These are phyloP conservation scores for Aquilaria yunnanensis DNA, from an alignment of 345 rosid genomes.

Conservation along the genomic window DNA sequence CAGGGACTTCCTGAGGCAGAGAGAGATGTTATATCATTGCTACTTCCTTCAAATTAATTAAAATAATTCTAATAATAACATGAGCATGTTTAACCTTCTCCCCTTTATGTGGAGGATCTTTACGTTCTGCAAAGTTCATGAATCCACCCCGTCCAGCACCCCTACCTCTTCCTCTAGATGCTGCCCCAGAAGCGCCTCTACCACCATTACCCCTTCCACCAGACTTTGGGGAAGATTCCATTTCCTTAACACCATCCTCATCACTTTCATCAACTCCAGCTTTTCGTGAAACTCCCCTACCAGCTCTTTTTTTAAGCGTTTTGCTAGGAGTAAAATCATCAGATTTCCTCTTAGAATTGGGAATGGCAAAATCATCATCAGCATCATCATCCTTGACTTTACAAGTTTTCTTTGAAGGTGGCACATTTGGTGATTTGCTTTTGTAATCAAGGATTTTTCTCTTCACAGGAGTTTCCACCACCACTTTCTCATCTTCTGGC, in stretches of 20 bases:
- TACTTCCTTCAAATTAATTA: neutral
- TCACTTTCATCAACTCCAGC: slow-evolving; percentile 45
- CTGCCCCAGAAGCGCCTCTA: slow-evolving; percentile 53
- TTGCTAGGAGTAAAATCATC: slow-evolving; percentile 62
- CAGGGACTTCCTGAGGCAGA: slow-evolving; percentile 89
- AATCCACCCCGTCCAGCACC: slow-evolving; percentile 90
- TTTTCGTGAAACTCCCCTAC: slow-evolving; percentile 59
- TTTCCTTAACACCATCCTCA: slow-evolving; percentile 49
- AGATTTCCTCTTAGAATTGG: slow-evolving; percentile 34
- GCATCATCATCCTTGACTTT: slow-evolving; percentile 40
- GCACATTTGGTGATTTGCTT: slow-evolving; percentile 34
- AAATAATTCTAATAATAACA: neutral
- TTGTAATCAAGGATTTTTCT: slow-evolving; percentile 44
- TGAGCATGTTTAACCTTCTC: slow-evolving; percentile 57
- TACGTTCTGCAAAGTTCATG: slow-evolving; percentile 92
- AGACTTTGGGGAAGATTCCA: slow-evolving; percentile 51
- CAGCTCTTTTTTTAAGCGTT: slow-evolving; percentile 68
- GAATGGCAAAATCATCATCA: slow-evolving; percentile 61
- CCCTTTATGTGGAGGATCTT: slow-evolving; percentile 99
- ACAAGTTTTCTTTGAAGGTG: slow-evolving; percentile 40
- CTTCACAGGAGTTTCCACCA: slow-evolving; percentile 51
- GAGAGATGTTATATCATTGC: slow-evolving; percentile 7
- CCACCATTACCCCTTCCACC: slow-evolving; percentile 84
- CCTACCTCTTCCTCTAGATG: slow-evolving; percentile 83
- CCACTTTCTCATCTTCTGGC: slow-evolving; percentile 50